Base-by-base conservation (phyloP, 768 basidiomycete genomes). In the Nidularia sp. region DNA sequence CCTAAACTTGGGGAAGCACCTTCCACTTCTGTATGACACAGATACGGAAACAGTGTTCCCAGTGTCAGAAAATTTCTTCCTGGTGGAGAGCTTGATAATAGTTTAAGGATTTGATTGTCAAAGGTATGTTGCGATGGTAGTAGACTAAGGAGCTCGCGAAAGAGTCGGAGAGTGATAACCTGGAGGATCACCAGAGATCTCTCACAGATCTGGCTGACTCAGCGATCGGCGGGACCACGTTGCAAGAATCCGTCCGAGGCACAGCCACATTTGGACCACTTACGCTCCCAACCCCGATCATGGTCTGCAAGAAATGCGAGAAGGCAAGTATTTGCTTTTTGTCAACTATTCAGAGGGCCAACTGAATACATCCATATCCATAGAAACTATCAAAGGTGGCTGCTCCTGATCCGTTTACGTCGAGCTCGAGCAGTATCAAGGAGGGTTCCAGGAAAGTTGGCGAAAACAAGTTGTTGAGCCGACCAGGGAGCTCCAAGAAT, bases 311-410 rank as follows among this genome's bases (percentile, higher is more conserved):
- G 70, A 93, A 90, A 77, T 93, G 90, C 69, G 88, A 90, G 72
- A 74, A 79, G 68, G 90, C 82, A 53, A 41, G 77, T 66, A 55
- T 63, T 58, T 66, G 57, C 6, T 50, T 45, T 50, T 58, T 51
- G 50, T 57, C 44, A 9, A 29, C 34, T 56, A 13, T 51, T 48
- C 53, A 58, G n/a, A n/a, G n/a, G 53, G 42, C 55, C 54, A 57
- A 53, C 32, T 45, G 39, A 41, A 52, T 55, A 53, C 34, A 18
- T 25, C 8, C 50, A 53, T 66, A 57, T 61, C 61, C 63, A 65
- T 66, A 93, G 90, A 93, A 93, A 91, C 80, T 91, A 50, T 92
- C 90, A 52, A 93, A 90, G 68, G 79, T 93, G 44, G 91, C 91
- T 51, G 91, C 91, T 2, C 92, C 91, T 45, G 91, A 93, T 71